Base-by-base conservation (phyloP, 768 basidiomycete species). In the Russula olivacea region DNA sequence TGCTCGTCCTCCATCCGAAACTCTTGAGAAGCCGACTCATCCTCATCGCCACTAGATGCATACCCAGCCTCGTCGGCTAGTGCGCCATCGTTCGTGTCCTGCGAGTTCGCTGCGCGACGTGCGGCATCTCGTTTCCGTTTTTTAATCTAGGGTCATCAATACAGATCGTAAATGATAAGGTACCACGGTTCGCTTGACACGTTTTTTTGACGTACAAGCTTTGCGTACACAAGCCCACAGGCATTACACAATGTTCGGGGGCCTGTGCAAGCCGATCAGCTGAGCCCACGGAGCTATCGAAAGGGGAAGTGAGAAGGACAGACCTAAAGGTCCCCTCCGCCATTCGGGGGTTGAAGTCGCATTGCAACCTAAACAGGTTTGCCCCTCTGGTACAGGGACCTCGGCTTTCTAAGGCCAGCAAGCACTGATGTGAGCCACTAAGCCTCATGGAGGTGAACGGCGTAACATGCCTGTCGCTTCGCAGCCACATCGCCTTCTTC, bases 271-370 rank as follows among this genome's bases (percentile, higher is more conserved):
- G 19, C n/a, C 65, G 64, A 63, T 68, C 66, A 63, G 66, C 66
- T 69, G 65, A 58, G 45, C 36, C 17, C 17, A 32, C 23, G 48
- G 66, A 36, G 40, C 34, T 23, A 60, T 47, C 12, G 52, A 55
- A 40, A 50, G 52, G 54, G 48, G 58, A 43, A 38, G 36, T 38
- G 28, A 17, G 28, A 19, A 40, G 49, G 49, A 74, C 78, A 72
- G 71, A 91, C 89, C 90, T 76, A 92, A 74, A 15, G 90, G 90
- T 1, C 90, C 90, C 65, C 91, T 77, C 59, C 90, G 79, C 90
- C 91, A 93, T 77, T 93, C 90, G 7, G 90, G 90, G 66, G 90
- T 93, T 60, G 89, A 86, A 17, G 91, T 93, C 65, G 89, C 90
- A 69, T 76, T 81, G 75, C 90, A 93, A 36, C 89, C 91, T 36